These are phyloP conservation scores for Penicillium italicum DNA, from an alignment of 2,329 filamentous ascomycete species.

Conservation along the genomic window DNA sequence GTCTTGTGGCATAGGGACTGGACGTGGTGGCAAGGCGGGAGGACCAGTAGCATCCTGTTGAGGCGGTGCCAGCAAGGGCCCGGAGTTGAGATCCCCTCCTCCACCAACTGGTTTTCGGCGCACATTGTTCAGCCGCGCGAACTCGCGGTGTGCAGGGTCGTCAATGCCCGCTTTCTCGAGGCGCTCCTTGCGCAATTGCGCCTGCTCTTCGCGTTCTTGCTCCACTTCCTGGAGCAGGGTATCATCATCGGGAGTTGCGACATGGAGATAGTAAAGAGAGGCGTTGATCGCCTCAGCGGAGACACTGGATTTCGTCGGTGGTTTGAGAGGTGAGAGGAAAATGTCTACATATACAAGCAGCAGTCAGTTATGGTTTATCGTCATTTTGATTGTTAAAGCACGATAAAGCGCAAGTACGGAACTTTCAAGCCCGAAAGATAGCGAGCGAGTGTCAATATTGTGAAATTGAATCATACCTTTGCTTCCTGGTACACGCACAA, in stretches of 20 bases:
- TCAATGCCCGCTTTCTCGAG: constrained; percentile 20
- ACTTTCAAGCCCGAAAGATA: neutral
- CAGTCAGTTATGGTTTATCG: constrained; percentile 18
- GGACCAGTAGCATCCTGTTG: constrained; percentile 12
- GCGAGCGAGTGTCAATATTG: neutral
- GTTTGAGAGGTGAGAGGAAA: constrained; percentile 87
- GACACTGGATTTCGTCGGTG: constrained; percentile 75
- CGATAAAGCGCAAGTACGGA: constrained; percentile 4
- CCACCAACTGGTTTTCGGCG: constrained; percentile 38
- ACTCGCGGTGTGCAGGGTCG: constrained; percentile 25
- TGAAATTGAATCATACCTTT: constrained; percentile 56
- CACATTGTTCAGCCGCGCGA: constrained; percentile 37
- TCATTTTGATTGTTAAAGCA: neutral
- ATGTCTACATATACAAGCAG: constrained; percentile 59
- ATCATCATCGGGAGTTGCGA: constrained; percentile 61
- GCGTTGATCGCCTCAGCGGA: constrained; percentile 81
- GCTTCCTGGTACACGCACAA: constrained; percentile 87
- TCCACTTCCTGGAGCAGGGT: constrained; percentile 40
- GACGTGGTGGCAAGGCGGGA: constrained; percentile 21
- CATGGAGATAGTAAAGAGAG: constrained; percentile 87
- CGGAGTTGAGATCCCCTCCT: constrained; percentile 6
- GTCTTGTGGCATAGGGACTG: constrained; percentile 10
- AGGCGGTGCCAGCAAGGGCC: neutral
- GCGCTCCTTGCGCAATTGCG: constrained; percentile 24
- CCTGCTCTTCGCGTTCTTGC: constrained; percentile 33